Base-by-base conservation (phyloP, 2,329 filamentous ascomycete species). In the Pseudogymnoascus sp. region DNA sequence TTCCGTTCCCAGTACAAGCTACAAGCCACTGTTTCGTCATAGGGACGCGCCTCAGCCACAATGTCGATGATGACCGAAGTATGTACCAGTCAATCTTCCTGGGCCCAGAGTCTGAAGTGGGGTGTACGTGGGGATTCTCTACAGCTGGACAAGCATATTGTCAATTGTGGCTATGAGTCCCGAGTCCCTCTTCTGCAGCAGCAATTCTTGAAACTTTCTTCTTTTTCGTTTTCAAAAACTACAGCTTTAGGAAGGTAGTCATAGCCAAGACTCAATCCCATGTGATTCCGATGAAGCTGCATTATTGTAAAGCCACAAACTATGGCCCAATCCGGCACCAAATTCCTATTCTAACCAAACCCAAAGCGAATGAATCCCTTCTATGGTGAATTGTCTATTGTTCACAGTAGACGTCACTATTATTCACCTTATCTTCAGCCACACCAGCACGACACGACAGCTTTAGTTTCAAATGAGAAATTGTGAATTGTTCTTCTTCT, bases 21-120 rank as follows among this genome's bases (percentile, higher is more conserved):
- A 33, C 47, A 54, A 54, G 47, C 47, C 47, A 54, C 47, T 35
- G 47, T 54, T 54, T 54, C 47, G 47, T 54, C 47, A 54, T 54
- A 54, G 28, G 16, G 16, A 54, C 28, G n/a, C 28, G n/a, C 28
- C 28, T 54, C 47, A 54, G 47, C 47, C 47, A 54, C 47, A 54
- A 14, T 18, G 28, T 54, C 16, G 5, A 54, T 20, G 47, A 54
- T 25, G 22, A n/a, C 28, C 5, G 18, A 28, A 18, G 11, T 33
- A 54, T 11, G 28, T 33, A 54, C n/a, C 22, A 25, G 22, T 25
- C 22, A 25, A 25, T 25, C 22, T 4, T 25, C 5, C 22, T 22
- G 22, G 43, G 43, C n/a, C 28, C 47, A 54, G 4, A 33, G 28
- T 54, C 6, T 54, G 47, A 33, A 33, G 47, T 54, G 47, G 47